phyloP scores from a whole-genome alignment of 2,329 filamentous ascomycete species.

The Botrytis squamosa region DNA sequence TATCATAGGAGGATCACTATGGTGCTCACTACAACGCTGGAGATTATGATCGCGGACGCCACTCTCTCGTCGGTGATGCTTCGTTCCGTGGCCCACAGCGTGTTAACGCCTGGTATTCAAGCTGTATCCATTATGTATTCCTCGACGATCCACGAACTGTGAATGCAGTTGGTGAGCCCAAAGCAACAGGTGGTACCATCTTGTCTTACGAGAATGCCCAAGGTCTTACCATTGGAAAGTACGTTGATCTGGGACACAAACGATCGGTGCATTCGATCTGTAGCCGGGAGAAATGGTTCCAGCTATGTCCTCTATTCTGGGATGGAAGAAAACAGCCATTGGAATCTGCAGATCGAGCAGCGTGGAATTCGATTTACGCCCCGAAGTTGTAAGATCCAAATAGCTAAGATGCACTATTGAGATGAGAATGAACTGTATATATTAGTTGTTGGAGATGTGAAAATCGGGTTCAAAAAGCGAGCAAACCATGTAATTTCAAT shows the following conservation, averaged over 20 bases:
- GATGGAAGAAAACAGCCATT: constrained; percentile 46
- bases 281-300: constrained; percentile 44
- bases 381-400: constrained; percentile 40
- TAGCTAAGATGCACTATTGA: background rate
- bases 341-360: constrained; percentile 46
- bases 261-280: constrained; percentile 41
- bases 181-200: constrained; percentile 66
- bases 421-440: background rate
- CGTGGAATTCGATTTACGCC: constrained; percentile 43
- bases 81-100: constrained; percentile 60
- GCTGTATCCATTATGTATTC: constrained; percentile 62
- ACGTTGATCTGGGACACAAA: constrained; percentile 44
- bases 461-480: background rate
- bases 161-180: constrained; percentile 66
- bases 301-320: constrained; percentile 50
- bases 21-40: constrained; percentile 57
- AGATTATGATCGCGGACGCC: constrained; percentile 58
- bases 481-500: background rate
- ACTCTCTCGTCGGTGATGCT: constrained; percentile 58
- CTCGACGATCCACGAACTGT: constrained; percentile 59
- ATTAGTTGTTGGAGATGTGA: background rate
- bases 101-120: constrained; percentile 61
- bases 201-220: constrained; percentile 45
- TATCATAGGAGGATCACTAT: constrained; percentile 55
- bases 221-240: constrained; percentile 39